phyloP scores from a whole-genome alignment of 495 filamentous ascomycete species.

The Aspergillus sclerotioniger region DNA sequence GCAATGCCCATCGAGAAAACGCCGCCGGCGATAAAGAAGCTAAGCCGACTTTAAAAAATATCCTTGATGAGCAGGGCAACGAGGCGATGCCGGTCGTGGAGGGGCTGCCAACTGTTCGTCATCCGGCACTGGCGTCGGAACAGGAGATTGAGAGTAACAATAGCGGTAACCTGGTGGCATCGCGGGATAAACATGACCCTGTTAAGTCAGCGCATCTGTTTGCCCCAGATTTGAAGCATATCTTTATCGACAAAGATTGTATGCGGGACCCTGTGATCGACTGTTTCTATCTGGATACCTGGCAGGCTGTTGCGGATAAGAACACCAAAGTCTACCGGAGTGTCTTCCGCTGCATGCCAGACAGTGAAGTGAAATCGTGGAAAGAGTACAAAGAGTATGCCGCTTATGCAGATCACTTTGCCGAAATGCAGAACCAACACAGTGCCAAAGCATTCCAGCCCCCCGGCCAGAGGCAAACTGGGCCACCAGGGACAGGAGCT shows the following conservation, averaged over 20 bases:
- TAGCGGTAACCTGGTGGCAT: slow-evolving; percentile 41
- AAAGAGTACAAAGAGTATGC: slow-evolving; percentile 88
- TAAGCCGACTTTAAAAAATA: slow-evolving; percentile 47
- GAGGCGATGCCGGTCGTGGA: slow-evolving; percentile 20
- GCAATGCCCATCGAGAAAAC: slow-evolving; percentile 18
- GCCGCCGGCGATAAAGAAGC: slow-evolving; percentile 28
- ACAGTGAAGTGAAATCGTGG: slow-evolving; percentile 91
- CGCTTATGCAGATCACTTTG: slow-evolving; percentile 76
- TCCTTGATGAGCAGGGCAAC: slow-evolving; percentile 43
- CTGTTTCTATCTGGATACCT: slow-evolving; percentile 80
- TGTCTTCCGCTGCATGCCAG: slow-evolving; percentile 96
- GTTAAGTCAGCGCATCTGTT: slow-evolving; percentile 53
- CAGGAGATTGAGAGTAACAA: slow-evolving; percentile 83
- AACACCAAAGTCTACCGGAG: slow-evolving; percentile 90
- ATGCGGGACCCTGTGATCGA: slow-evolving; percentile 83
- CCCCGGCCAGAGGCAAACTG: slow-evolving; percentile 35
- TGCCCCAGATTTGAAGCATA: slow-evolving; percentile 63
- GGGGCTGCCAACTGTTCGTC: slow-evolving; percentile 49
- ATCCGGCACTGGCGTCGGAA: slow-evolving; percentile 61
- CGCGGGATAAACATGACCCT: slow-evolving; percentile 41
- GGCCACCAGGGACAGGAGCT: slow-evolving; percentile 43
- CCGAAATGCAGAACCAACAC: slow-evolving; percentile 61
- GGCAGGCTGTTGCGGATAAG: slow-evolving; percentile 85
- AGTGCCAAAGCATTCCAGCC: slow-evolving; percentile 35
- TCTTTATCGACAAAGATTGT: slow-evolving; percentile 63